A percentile compares a stretch with the other conserved stretches of the same genome.
Evolutionary conservation across 169 alveolate species (phyloP).

Genomic region (Cryptosporidium baileyi): DNA sequence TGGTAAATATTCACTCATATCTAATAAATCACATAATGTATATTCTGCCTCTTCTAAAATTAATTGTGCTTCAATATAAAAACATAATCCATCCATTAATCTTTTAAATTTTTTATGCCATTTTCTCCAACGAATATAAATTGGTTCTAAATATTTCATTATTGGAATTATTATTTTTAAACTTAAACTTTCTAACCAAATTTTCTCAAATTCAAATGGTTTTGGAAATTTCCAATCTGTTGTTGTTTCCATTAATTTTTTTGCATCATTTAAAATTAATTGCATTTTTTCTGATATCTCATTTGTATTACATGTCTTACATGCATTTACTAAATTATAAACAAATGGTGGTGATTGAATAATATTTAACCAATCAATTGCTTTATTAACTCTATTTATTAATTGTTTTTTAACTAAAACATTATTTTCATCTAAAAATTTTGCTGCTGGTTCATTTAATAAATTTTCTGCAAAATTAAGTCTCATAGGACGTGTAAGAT

Average conservation of each 20-base stretch:
- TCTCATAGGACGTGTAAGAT: conserved; percentile 57
- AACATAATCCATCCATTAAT: conserved; percentile 59
- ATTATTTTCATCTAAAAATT: conserved; percentile 40
- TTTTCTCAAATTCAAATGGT: conserved; percentile 49
- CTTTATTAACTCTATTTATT: conserved; percentile 36
- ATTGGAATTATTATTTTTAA: conserved; percentile 43
- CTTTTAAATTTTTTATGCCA: conserved; percentile 40
- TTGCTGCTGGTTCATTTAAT: conserved; percentile 65
- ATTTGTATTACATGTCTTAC: not conserved
- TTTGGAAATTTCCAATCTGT: conserved; percentile 41
- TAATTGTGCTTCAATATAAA: conserved; percentile 49
- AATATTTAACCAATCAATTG: conserved; percentile 18
- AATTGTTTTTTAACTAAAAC: conserved; percentile 40
- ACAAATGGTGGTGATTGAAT: conserved; percentile 60
- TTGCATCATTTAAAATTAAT: conserved; percentile 1
- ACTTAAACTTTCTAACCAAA: conserved; percentile 51
- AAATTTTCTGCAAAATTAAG: conserved; percentile 47
- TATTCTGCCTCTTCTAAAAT: conserved; percentile 65
- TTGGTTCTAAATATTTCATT: conserved; percentile 59
- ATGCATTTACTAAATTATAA: conserved; percentile 26
- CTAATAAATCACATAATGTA: conserved; percentile 40
- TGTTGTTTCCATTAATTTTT: conserved; percentile 1
- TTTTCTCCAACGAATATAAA: conserved; percentile 61
- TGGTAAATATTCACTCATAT: conserved; percentile 59
- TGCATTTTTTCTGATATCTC: conserved; percentile 40